phyloP scores from a whole-genome alignment of 1,284 basidiomycete genomes.

The Phlebopus sp. region DNA sequence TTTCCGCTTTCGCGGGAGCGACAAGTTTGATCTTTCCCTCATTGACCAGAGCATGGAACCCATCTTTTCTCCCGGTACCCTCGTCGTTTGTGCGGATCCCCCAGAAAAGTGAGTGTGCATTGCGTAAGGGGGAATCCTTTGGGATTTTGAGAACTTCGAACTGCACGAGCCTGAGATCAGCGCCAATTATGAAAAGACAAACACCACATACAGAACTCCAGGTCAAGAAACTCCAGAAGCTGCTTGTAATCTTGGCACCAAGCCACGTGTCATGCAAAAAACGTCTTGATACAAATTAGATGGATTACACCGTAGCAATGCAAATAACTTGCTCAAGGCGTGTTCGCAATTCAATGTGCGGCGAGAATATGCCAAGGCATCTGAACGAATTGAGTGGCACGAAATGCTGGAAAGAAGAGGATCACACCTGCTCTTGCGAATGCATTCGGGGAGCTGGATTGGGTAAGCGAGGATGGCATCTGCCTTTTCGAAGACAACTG shows the following conservation, averaged over 20 bases:
- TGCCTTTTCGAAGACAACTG: conserved; percentile 46
- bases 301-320: not conserved
- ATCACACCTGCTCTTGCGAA: conserved; percentile 53
- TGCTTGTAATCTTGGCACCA: conserved; percentile 20
- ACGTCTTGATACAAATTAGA: conserved; percentile 14
- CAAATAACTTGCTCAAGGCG: conserved; percentile 19
- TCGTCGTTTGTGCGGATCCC: conserved; percentile 26
- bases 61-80: conserved; percentile 19
- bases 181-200: not conserved
- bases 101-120: conserved; percentile 28
- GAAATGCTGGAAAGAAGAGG: not conserved
- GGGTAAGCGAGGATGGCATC: conserved; percentile 46
- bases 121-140: conserved; percentile 20
- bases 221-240: conserved; percentile 21
- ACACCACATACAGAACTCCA: conserved; percentile 19
- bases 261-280: conserved; percentile 28
- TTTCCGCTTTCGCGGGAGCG: conserved; percentile 40
- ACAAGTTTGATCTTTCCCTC: conserved; percentile 29
- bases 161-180: conserved; percentile 8
- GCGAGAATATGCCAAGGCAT: conserved; percentile 37
- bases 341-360: conserved; percentile 37
- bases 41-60: conserved; percentile 21
- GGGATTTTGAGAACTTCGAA: conserved; percentile 15
- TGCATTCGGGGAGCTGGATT: conserved; percentile 42
- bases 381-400: conserved; percentile 21